Base-by-base conservation (phyloP, 75 land plant species). In the Azolla pinnata region DNA sequence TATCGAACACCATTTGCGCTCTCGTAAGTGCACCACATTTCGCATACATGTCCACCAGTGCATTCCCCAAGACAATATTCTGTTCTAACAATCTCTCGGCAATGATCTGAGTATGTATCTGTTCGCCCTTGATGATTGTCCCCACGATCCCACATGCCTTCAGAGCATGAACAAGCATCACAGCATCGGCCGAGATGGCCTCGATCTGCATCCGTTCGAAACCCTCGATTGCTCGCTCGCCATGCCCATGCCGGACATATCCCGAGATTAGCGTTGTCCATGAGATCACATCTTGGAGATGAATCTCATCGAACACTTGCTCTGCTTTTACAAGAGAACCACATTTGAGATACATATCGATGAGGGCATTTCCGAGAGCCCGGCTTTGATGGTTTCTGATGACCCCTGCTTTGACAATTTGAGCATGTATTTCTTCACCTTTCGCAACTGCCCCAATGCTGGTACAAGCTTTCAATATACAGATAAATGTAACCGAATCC, bases 211-310 rank as follows among this genome's bases (percentile, higher is more conserved):
- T n/a, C n/a, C n/a, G n/a, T n/a, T n/a, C n/a, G n/a, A 24, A 45
- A 46, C 23, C 68, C 30, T 1, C 68, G 9, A 40, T 16, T 16
- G 9, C 44, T 9, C 16, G 44, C 9, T 9, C 44, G 16, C 44
- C 16, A 9, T 9, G 16, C 44, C 9, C 63, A 44, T 61, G 63
- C 27, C 45, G 55, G 18, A 44, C 63, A 27, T 44, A 44, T 9
- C 53, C 63, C 17, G 52, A 21, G 3, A 61, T 38, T 10, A 61
- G 34, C 2, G 49, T 23, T 18, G 49, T 46, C 49, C 49, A 46
- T 2, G 49, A 2, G 21, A 46, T 2, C n/a, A 46, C 52, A 44
- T 26, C 45, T 44, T 18, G 45, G 44, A 3, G 26, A 17, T 12
- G n/a, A 28, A 54, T 23, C 32, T 28, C 27, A 1, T 54, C 24